A percentile compares a stretch with the other conserved stretches of the same genome.
Evolutionary conservation across 129 eudicot genomes (phyloP).

Genomic region (Flaveria robusta): DNA sequence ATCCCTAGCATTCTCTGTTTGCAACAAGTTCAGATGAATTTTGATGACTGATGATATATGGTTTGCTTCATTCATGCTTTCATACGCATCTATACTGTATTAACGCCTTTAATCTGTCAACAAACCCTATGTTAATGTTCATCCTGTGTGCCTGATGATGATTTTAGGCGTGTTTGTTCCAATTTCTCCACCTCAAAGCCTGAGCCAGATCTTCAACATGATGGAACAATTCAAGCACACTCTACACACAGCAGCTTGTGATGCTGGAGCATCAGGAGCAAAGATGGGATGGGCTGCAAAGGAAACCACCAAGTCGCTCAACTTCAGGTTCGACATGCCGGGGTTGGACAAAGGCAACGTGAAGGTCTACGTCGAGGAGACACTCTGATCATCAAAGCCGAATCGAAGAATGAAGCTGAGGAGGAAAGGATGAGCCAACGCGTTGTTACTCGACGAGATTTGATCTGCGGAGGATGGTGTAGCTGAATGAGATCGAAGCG

Average conservation of each 20-base stretch:
- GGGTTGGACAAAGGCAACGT: slow-evolving; percentile 70
- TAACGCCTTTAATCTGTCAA: not conserved
- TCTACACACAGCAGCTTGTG: slow-evolving; percentile 26
- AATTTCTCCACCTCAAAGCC: slow-evolving; percentile 45
- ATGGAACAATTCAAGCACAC: slow-evolving; percentile 58
- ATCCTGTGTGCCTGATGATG: too few species aligned
- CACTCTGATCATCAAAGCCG: slow-evolving; percentile 49
- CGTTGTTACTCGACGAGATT: slow-evolving; percentile 52
- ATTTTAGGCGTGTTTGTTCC: slow-evolving; percentile 57
- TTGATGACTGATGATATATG: too few species aligned
- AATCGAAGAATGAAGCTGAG: slow-evolving; percentile 43
- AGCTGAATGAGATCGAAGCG: slow-evolving; percentile 59
- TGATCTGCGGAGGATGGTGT: slow-evolving; percentile 40
- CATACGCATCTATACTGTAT: not conserved
- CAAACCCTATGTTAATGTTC: not conserved
- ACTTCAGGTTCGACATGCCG: slow-evolving; percentile 67
- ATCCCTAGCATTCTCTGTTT: too few species aligned
- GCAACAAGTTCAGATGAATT: too few species aligned
- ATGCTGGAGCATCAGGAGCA: slow-evolving; percentile 33
- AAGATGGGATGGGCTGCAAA: slow-evolving; percentile 53
- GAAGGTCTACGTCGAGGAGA: slow-evolving; percentile 57
- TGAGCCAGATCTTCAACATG: slow-evolving; percentile 58
- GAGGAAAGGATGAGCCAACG: slow-evolving; percentile 38
- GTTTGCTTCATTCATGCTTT: not conserved
- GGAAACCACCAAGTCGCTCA: slow-evolving; percentile 47